Base-by-base conservation (phyloP, 306 rosid genomes). In the Mimosa pudica region DNA sequence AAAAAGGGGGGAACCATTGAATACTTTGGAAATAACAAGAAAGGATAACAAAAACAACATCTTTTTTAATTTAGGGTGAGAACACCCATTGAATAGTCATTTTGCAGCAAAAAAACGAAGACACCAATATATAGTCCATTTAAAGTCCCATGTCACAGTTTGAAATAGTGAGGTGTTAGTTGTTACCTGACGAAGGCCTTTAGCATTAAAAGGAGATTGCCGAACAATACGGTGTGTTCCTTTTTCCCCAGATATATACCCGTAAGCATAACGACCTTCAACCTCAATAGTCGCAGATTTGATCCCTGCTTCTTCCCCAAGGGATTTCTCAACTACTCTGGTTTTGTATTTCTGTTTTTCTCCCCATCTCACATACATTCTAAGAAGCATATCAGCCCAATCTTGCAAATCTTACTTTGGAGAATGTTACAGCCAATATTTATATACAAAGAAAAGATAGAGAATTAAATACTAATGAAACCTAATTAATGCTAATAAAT, bases 371-470 rank as follows among this genome's bases (percentile, higher is more conserved):
- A 89, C 64, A 81, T 94, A 92, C 98, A 94, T 94, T 86, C 98
- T 91, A 75, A 94, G 95, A 83, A 94, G 94, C 97, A 94, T 94
- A 88, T 94, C 97, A 13, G 98, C 97, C 97, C 97, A 94, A 81
- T 94, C 98, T 97, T 94, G 97, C 90, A 85, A 97, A 38, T 38
- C 42, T 38, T 11, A 48, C 11, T 48, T 48, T 11, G 52, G 52
- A 48, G 52, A 48, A 51, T 13, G 57, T 4, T 51, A 51, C 57
- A 51, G n/a, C 57, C 57, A 14, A 51, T 3, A 14, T 14, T 12
- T 51, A 51, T 51, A 14, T 2, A 51, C 6, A 51, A 2, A 51
- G 17, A 12, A 51, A 51, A 13, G 57, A 51, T 14, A 51, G 57
- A 51, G 18, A 51, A 51, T 14, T 51, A 51, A 51, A 51, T 51